Percentiles rank a stretch among this genome's conserved stretches.
These are phyloP conservation scores for Mycena maculata DNA, from an alignment of 768 basidiomycete genomes.

Conservation along the genomic window DNA sequence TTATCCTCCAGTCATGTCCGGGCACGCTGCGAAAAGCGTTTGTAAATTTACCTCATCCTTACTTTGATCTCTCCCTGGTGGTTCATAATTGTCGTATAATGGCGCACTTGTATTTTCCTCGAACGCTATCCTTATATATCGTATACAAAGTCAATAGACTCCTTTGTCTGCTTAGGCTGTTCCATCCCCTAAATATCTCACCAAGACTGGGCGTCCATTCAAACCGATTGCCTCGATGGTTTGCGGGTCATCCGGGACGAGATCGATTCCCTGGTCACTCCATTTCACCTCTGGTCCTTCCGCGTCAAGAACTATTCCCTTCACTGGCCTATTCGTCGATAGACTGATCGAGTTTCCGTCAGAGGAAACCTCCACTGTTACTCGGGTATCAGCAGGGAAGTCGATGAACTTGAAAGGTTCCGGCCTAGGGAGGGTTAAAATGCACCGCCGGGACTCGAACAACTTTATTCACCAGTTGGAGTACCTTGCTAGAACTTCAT, in stretches of 20 bases:
- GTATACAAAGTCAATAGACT: slow-evolving; percentile 24
- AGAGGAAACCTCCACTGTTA: slow-evolving; percentile 60
- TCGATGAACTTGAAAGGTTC: slow-evolving; percentile 94
- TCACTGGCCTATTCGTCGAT: slow-evolving; percentile 76
- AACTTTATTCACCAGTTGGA: slow-evolving; percentile 73
- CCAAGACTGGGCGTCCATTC: slow-evolving; percentile 70
- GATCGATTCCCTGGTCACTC: slow-evolving; percentile 92
- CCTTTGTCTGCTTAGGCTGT: slow-evolving; percentile 57
- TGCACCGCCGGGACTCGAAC: neutral
- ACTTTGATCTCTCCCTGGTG: slow-evolving; percentile 26
- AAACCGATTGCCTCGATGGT: slow-evolving; percentile 73
- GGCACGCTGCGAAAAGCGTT: slow-evolving; percentile 41
- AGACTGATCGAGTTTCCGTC: slow-evolving; percentile 73
- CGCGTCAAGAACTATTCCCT: slow-evolving; percentile 86
- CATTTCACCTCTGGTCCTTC: slow-evolving; percentile 80
- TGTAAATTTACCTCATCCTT: slow-evolving; percentile 48
- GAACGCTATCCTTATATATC: slow-evolving; percentile 24
- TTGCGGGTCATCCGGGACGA: slow-evolving; percentile 88
- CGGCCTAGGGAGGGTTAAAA: slow-evolving; percentile 67
- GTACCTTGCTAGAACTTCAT: slow-evolving; percentile 73
- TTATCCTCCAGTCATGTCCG: slow-evolving; percentile 18
- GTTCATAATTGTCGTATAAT: slow-evolving; percentile 29
- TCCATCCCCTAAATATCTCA: slow-evolving; percentile 82
- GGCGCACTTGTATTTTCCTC: slow-evolving; percentile 31
- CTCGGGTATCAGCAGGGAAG: slow-evolving; percentile 77